Percentiles rank a stretch among this genome's conserved stretches.
Conservation (phyloP, 2,329 filamentous ascomycete species). For the Hymenoscyphus infarciens region DNA sequence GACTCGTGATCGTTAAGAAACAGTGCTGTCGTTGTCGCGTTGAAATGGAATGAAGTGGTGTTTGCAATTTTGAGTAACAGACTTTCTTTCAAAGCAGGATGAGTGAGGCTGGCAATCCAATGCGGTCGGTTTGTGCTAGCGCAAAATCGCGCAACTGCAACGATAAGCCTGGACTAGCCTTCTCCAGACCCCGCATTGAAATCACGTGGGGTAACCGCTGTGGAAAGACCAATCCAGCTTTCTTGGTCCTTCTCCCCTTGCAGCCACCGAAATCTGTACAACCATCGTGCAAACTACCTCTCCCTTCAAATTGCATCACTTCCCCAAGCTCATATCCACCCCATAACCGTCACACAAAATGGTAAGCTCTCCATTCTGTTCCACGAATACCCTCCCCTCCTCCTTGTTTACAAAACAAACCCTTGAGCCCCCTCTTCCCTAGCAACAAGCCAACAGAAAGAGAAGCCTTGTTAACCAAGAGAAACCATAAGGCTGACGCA, state of each 20-base stretch:
- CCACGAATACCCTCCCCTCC: not conserved
- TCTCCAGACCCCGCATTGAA: not conserved
- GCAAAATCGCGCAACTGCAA: not conserved
- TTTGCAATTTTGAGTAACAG: not conserved
- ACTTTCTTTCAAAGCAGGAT: not conserved
- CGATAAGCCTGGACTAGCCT: not conserved
- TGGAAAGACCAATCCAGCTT: not conserved
- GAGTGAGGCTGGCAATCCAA: not conserved
- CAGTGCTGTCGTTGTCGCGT: not conserved
- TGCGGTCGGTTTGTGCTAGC: not conserved
- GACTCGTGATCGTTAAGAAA: not conserved
- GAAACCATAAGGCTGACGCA: conserved; percentile 57
- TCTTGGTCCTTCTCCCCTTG: conserved; percentile 4
- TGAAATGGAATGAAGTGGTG: not conserved
- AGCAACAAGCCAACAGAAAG: not conserved
- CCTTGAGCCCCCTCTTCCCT: conserved; percentile 4
- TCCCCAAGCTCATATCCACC: conserved; percentile 9
- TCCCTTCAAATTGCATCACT: conserved; percentile 6
- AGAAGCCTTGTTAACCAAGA: conserved; percentile 18
- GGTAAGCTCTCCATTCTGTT: conserved; percentile 17
- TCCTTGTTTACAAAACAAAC: conserved; percentile 23
- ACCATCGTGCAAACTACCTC: conserved; percentile 15
- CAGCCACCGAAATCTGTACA: conserved; percentile 12
- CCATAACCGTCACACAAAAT: conserved; percentile 23
- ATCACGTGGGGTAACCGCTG: not conserved